Base-by-base conservation (phyloP, 805 yeast species). In the Cyberlindnera galapagoensis region DNA sequence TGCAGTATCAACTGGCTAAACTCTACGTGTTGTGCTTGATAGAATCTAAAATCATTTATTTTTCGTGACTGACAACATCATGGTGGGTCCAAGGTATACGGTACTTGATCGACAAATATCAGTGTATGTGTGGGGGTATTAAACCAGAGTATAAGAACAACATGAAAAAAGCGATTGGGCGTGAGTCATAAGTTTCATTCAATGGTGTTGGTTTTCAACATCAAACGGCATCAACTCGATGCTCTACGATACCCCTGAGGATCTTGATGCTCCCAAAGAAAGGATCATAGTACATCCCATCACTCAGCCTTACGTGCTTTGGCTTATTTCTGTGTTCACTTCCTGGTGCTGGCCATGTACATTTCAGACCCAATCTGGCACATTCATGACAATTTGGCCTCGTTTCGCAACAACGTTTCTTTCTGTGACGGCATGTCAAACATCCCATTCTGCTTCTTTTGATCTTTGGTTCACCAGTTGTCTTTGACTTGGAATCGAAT, bases 311-410 rank as follows among this genome's bases (percentile, higher is more conserved):
- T 18, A 64, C 61, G 36, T 68, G 70, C 51, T 71, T 74, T 14
- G 74, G 67, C 50, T 71, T 67, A 40, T 71, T 71, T 33, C 49
- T 43, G 25, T 46, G 46, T 25, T 51, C 56, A 21, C 44, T 64
- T 7, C 88, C 90, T 0, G 87, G 84, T 12, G 53, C 55, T 13
- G 94, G 92, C 82, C 90, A 83, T 17, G 66, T 61, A 50, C 94
- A 83, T 33, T 64, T 69, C 30, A 82, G 60, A 9, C 74, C 64
- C 17, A 83, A 62, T 32, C 92, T 59, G n/a, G 56, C 42, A 54
- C 94, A 83, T 45, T 82, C 87, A 1, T 62, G 51, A 47, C 94
- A 83, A 17, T 53, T 54, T 4, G 94, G 94, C 34, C 67, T 67
- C 1, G 66, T 60, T 50, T 83, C 92, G 48, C 84, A 80, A 43